Percentiles rank a stretch among this genome's conserved stretches.
These are phyloP conservation scores for Dalbergia cultrata DNA, from an alignment of 306 rosid genomes.

Conservation along the genomic window DNA sequence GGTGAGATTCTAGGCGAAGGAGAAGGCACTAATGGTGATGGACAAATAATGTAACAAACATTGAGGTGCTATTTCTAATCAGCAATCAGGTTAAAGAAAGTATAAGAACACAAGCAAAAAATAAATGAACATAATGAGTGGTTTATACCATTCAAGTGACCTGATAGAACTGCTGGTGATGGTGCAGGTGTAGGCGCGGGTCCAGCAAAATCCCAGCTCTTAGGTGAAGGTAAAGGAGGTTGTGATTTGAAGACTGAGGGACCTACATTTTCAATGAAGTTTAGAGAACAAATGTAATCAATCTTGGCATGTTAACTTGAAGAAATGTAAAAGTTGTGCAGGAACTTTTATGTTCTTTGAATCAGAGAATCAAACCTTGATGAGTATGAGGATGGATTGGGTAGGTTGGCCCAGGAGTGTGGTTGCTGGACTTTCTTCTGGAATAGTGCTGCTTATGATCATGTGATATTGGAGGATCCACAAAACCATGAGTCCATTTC, in stretches of 20 bases:
- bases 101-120: constrained; percentile 26
- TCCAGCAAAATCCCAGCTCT: constrained; percentile 36
- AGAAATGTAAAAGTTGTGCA: constrained; percentile 25
- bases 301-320: constrained; percentile 20
- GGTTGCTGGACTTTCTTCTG: constrained; percentile 50
- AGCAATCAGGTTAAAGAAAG: constrained; percentile 11
- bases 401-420: constrained; percentile 55
- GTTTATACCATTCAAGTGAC: constrained; percentile 58
- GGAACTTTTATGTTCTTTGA: not conserved
- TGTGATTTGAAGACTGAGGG: constrained; percentile 55
- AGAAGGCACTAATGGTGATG: constrained; percentile 58
- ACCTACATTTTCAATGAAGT: constrained; percentile 48
- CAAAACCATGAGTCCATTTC: constrained; percentile 55
- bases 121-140: constrained; percentile 18
- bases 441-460: constrained; percentile 50
- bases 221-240: constrained; percentile 56
- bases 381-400: constrained; percentile 51
- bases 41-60: constrained; percentile 39
- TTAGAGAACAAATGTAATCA: constrained; percentile 10
- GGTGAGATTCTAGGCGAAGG: constrained; percentile 71
- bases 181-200: constrained; percentile 51
- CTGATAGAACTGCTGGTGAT: constrained; percentile 54
- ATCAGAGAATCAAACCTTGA: constrained; percentile 63
- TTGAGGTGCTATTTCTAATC: constrained; percentile 26
- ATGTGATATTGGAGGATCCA: constrained; percentile 49